phyloP scores from a whole-genome alignment of 1,284 basidiomycete genomes.

The Rhodotorula glutinis region DNA sequence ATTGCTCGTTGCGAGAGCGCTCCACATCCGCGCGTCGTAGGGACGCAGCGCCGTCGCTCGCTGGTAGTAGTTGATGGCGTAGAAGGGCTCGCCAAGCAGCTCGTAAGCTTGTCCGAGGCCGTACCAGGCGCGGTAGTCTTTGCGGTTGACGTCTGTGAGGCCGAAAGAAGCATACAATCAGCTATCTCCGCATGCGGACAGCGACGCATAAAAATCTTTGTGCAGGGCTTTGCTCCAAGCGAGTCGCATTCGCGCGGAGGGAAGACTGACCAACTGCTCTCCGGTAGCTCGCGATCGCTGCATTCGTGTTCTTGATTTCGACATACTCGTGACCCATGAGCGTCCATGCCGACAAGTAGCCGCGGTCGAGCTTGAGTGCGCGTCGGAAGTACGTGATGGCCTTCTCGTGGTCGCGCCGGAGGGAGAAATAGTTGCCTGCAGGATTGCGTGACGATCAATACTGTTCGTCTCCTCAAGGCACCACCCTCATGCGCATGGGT shows the following conservation, averaged over 20 bases:
- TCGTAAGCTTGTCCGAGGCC: conserved; percentile 98
- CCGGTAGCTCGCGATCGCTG: conserved; percentile 95
- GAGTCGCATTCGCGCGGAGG: background rate
- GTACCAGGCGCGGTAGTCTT: conserved; percentile 98
- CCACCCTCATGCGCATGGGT: too few species aligned
- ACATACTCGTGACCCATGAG: conserved; percentile 98
- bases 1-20: conserved; percentile 89
- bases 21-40: conserved; percentile 95
- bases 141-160: conserved; percentile 76
- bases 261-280: conserved; percentile 75
- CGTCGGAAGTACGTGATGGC: conserved; percentile 93
- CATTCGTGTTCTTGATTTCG: conserved; percentile 98
- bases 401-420: conserved; percentile 88
- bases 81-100: conserved; percentile 91
- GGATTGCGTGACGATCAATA: background rate
- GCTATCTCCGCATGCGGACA: background rate
- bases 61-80: conserved; percentile 95
- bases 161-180: background rate
- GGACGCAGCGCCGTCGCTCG: conserved; percentile 89
- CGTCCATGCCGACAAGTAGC: conserved; percentile 97
- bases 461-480: background rate
- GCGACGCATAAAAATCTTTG: too few species aligned
- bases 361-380: conserved; percentile 88
- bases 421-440: conserved; percentile 91
- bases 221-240: too few species aligned